Percentiles rank a stretch among this genome's conserved stretches.
Evolutionary conservation across 2,329 filamentous ascomycete genomes (phyloP).

Genomic region (Raffaelea deltoideospora): DNA sequence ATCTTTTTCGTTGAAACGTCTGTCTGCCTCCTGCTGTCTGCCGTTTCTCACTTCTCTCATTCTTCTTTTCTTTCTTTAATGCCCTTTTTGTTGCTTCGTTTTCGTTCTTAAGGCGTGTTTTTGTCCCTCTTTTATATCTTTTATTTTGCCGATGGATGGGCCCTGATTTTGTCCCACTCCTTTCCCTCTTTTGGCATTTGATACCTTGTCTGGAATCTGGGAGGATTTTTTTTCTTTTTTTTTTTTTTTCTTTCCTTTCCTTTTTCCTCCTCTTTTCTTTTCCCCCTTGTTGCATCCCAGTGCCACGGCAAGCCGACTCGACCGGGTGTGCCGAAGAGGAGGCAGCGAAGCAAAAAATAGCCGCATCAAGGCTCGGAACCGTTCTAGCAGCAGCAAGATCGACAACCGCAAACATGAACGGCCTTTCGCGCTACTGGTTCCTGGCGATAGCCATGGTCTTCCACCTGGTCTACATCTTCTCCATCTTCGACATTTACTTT

Average conservation of each 20-base stretch:
- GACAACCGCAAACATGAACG: slow-evolving; percentile 32
- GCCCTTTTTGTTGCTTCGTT: neutral
- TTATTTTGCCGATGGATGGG: neutral
- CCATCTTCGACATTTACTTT: slow-evolving; percentile 98
- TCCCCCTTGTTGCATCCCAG: neutral
- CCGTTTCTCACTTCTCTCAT: neutral
- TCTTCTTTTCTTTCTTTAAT: slow-evolving; percentile 1
- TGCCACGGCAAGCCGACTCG: neutral
- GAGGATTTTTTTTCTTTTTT: neutral
- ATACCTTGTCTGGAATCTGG: too few relatives aligned
- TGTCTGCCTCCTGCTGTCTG: neutral
- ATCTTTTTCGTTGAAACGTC: too few relatives aligned
- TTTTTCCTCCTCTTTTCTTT: neutral
- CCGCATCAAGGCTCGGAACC: too few relatives aligned
- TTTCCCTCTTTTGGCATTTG: too few relatives aligned
- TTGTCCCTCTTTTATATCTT: neutral
- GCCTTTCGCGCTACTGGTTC: slow-evolving; percentile 59
- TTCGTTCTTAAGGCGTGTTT: neutral
- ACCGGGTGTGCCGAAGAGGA: too few relatives aligned
- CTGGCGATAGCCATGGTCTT: slow-evolving; percentile 80
- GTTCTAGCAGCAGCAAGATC: too few relatives aligned
- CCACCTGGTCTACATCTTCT: slow-evolving; percentile 84
- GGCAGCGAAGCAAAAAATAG: neutral
- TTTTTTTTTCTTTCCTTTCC: neutral
- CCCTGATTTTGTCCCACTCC: neutral